Conservation (phyloP, 1,284 basidiomycete genomes). For the Apiotrichum gamsii region DNA sequence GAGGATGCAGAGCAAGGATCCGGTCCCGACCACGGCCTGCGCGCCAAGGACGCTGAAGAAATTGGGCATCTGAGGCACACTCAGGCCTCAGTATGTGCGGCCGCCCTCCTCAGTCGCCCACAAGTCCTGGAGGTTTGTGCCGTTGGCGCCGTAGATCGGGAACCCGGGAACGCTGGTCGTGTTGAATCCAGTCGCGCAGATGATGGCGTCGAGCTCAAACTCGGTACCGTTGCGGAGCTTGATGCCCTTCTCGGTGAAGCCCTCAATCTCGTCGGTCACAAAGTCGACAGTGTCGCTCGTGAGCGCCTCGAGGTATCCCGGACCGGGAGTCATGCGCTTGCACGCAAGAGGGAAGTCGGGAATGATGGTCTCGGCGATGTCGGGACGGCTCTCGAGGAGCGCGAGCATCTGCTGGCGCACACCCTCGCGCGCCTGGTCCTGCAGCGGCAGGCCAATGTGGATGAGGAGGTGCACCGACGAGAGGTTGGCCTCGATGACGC, state of each 20-base stretch:
- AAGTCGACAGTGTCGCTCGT: constrained; percentile 28
- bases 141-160: constrained; percentile 22
- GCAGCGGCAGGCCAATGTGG: constrained; percentile 18
- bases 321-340: constrained; percentile 36
- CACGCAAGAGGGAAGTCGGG: constrained; percentile 29
- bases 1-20: constrained; percentile 15
- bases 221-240: constrained; percentile 17
- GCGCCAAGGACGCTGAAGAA: constrained; percentile 11
- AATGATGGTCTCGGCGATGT: constrained; percentile 20
- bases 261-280: constrained; percentile 17
- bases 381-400: constrained; percentile 14
- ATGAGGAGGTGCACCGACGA: constrained; percentile 8
- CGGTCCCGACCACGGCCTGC: constrained; percentile 5
- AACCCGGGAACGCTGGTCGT: constrained; percentile 28
- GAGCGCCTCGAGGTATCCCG: constrained; percentile 40
- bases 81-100: constrained; percentile 29
- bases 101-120: constrained; percentile 24
- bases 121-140: constrained; percentile 31
- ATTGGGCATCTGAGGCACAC: constrained; percentile 34
- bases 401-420: constrained; percentile 21
- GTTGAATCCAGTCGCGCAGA: constrained; percentile 38
- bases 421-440: constrained; percentile 5
- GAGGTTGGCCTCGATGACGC: constrained; percentile 19
- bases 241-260: constrained; percentile 25
- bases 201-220: constrained; percentile 27